Evolutionary conservation across 371 early-diverging fungal genomes (phyloP).

Genomic region (Saksenaea oblongispora): DNA sequence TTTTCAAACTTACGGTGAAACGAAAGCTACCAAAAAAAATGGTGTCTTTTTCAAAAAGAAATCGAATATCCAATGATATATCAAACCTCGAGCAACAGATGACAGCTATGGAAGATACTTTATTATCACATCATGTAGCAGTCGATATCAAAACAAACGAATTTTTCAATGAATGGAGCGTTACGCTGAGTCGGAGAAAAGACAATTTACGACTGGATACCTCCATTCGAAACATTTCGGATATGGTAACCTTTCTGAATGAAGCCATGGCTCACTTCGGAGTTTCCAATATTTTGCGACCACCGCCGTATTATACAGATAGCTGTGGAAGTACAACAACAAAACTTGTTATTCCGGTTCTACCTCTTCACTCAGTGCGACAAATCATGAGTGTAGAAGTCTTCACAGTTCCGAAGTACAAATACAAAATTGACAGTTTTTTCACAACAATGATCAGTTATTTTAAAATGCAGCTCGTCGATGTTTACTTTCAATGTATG

Average conservation of each 20-base stretch:
- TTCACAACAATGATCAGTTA: neutral
- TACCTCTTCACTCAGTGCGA: neutral
- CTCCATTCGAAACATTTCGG: slow-evolving; percentile 11
- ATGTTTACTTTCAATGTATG: slow-evolving; percentile 29
- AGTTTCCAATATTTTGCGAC: neutral
- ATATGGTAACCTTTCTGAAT: neutral
- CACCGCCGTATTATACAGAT: neutral
- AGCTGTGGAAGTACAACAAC: neutral
- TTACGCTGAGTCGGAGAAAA: neutral
- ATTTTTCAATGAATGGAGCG: neutral
- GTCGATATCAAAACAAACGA: neutral
- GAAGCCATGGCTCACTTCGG: neutral
- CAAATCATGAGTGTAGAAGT: neutral
- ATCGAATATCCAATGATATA: slow-evolving; percentile 32
- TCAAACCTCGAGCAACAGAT: slow-evolving; percentile 29
- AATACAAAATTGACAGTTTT: neutral
- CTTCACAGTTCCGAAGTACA: neutral
- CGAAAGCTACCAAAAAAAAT: slow-evolving; percentile 31
- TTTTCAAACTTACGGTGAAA: slow-evolving; percentile 38
- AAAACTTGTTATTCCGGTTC: neutral
- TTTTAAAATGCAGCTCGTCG: slow-evolving; percentile 13
- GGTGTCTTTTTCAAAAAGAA: slow-evolving; percentile 31
- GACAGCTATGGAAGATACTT: slow-evolving; percentile 25
- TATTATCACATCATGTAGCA: slow-evolving; percentile 19
- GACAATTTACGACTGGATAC: slow-evolving; percentile 6